Conservation (phyloP, 2,329 filamentous ascomycete genomes). For the Neonectria hederae region DNA sequence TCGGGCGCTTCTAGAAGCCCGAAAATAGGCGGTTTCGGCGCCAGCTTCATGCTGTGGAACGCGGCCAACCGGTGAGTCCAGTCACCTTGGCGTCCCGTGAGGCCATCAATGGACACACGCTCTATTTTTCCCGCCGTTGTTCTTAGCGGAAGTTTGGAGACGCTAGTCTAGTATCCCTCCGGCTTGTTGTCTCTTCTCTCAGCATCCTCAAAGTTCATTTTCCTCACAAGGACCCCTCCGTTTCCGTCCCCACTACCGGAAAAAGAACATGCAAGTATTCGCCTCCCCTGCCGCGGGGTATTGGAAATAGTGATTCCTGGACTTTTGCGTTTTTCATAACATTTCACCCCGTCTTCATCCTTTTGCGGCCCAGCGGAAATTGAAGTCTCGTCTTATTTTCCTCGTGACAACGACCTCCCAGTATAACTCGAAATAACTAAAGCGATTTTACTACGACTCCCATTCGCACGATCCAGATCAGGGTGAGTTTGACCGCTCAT, state of each 20-base stretch:
- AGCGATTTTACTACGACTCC: neutral
- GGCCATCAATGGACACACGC: too few relatives aligned
- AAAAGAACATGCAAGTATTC: neutral
- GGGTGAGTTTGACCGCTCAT: neutral
- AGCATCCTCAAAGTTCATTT: neutral
- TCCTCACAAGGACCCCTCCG: too few relatives aligned
- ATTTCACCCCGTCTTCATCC: neutral
- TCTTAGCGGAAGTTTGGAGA: too few relatives aligned
- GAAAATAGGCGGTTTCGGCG: neutral
- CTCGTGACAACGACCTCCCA: neutral
- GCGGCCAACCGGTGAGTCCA: too few relatives aligned
- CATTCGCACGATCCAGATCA: neutral
- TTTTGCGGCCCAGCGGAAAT: neutral
- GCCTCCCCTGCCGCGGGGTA: too few relatives aligned
- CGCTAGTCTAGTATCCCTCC: neutral
- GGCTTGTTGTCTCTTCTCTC: neutral
- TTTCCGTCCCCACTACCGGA: too few relatives aligned
- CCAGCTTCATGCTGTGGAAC: neutral
- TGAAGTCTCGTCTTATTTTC: neutral
- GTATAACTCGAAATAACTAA: neutral
- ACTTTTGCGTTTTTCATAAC: neutral
- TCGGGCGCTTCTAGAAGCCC: too few relatives aligned
- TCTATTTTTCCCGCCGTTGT: too few relatives aligned
- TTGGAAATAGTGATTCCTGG: too few relatives aligned
- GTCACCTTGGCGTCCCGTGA: too few relatives aligned